Base-by-base conservation (phyloP, 2,329 filamentous ascomycete genomes). In the Teratosphaeriaceae sp. region DNA sequence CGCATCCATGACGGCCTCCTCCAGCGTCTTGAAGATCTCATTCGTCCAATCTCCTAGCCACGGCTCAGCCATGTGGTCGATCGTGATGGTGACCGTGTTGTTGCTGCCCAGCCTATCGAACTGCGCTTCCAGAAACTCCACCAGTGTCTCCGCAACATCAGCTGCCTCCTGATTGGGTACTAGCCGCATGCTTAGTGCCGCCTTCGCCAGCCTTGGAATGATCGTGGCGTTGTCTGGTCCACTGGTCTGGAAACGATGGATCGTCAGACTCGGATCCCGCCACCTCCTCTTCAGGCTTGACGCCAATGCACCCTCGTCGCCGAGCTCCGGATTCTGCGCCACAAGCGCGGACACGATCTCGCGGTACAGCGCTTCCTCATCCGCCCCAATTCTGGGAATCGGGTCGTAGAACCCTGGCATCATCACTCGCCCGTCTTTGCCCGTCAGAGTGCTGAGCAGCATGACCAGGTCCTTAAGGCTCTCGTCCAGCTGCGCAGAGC, bases 41-140 rank as follows among this genome's bases (percentile, higher is more conserved):
- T 94, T 96, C 38, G 81, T 80, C 3, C 88, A 88, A 55, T 96
- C 88, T 12, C 92, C 55, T 0, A 98, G 78, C 92, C 92, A 98
- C 0, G 92, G 88, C 60, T 98, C 92, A 0, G 92, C 90, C 65
- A 86, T 84, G 60, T 96, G 92, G 52, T 95, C 88, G 51, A 98
- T 89, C 22, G 81, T 82, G 29, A 98, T 78, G 1, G 74, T 83
- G 26, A 98, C 73, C 5, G 73, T 76, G 57, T 98, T 98, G 48
- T 85, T 82, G 1, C 87, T 90, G 22, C 82, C 81, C 1, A 97
- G 79, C 13, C 74, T 66, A 1, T 71, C 73, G 58, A 96, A 98
- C 52, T 88, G 78, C 11, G 75, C 69, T 36, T 79, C 65, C 0
- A 96, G 71, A 57, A 84, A 94, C 1, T 70, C 61, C 0, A 73